Percentiles rank a stretch among this genome's conserved stretches.
phyloP scores from a whole-genome alignment of 108 stramenopile species.

The Epithemia pelagica region DNA sequence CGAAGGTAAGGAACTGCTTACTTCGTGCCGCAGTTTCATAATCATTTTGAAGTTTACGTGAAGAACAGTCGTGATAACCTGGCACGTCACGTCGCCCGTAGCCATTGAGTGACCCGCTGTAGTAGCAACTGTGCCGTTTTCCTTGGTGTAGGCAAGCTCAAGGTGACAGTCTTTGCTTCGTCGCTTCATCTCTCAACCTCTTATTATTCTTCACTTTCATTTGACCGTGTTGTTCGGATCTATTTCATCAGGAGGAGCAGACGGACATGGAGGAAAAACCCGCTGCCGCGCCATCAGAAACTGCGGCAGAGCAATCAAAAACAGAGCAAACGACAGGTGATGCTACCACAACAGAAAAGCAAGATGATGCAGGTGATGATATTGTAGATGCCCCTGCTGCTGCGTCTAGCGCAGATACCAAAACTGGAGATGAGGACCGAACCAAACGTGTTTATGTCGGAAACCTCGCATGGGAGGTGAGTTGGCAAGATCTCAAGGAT shows the following conservation, averaged over 20 bases:
- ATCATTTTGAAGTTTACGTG: background rate
- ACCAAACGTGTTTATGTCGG: constrained; percentile 76
- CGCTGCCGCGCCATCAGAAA: constrained; percentile 5
- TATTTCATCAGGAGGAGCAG: background rate
- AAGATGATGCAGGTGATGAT: constrained; percentile 13
- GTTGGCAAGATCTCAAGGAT: constrained; percentile 94
- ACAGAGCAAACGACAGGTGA: background rate
- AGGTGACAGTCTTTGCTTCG: no score
- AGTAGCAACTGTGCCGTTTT: no score
- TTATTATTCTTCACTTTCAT: no score
- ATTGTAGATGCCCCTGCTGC: constrained; percentile 11
- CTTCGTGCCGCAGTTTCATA: background rate
- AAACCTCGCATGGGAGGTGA: constrained; percentile 75
- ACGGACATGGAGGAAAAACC: constrained; percentile 3
- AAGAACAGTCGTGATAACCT: background rate
- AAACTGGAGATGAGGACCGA: constrained; percentile 2
- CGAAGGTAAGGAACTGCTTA: background rate
- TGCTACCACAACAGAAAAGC: constrained; percentile 10
- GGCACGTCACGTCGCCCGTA: no score
- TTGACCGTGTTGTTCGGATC: no score
- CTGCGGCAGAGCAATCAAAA: constrained; percentile 5
- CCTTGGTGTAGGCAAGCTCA: no score
- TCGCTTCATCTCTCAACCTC: no score
- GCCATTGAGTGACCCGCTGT: no score
- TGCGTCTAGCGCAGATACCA: background rate